These are phyloP conservation scores for Suhomyces prunicola DNA, from an alignment of 805 yeast species.

Conservation along the genomic window DNA sequence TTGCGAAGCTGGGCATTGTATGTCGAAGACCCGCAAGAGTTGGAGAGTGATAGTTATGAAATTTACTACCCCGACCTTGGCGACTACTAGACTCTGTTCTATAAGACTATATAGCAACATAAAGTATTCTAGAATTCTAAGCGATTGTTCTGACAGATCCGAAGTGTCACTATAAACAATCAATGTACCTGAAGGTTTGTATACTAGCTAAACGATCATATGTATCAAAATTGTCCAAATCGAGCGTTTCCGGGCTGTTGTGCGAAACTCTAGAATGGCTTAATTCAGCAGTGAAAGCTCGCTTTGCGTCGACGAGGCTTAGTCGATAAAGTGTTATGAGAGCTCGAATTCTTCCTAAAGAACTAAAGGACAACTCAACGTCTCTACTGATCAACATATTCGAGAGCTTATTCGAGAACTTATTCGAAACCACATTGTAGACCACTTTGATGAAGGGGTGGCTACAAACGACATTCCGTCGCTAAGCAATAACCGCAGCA, in stretches of 20 bases:
- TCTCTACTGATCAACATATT: background rate
- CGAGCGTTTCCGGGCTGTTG: background rate
- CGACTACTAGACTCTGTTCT: conserved; percentile 15
- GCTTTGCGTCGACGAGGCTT: background rate
- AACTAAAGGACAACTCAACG: background rate
- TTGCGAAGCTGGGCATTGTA: conserved; percentile 65
- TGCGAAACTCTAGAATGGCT: background rate
- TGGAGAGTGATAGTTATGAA: conserved; percentile 37
- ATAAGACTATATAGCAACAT: background rate
- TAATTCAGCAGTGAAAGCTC: background rate
- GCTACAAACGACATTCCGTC: background rate
- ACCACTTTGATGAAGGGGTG: background rate
- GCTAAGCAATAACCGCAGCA: background rate
- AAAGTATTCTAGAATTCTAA: background rate
- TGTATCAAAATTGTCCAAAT: background rate
- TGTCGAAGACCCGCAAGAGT: conserved; percentile 47
- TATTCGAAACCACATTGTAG: background rate
- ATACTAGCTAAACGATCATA: background rate
- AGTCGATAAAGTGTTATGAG: background rate
- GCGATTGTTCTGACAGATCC: background rate
- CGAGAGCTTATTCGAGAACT: background rate
- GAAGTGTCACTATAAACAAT: background rate
- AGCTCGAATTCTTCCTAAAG: background rate
- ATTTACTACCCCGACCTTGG: conserved; percentile 57
- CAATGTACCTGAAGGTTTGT: background rate